Percentiles rank a stretch among this genome's conserved stretches.
Conservation (phyloP, 441 rosid species). For the Rhodomyrtus psidioides region DNA sequence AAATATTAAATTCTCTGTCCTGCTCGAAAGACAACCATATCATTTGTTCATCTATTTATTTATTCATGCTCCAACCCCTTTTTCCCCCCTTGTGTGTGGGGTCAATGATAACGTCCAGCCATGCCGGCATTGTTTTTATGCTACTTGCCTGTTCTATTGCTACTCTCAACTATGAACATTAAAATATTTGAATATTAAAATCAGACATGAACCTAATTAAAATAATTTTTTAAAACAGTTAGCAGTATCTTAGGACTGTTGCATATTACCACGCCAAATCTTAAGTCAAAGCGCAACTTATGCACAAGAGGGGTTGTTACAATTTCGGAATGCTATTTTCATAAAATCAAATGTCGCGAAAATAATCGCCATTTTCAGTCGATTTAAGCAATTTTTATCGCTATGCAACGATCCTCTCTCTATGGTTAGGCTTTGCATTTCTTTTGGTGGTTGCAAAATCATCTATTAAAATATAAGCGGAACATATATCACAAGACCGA, state of each 20-base stretch:
- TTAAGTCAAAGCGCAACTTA: no score
- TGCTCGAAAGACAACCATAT: not conserved
- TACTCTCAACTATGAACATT: no score
- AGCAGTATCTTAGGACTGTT: no score
- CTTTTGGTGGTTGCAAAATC: not conserved
- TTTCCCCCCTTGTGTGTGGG: no score
- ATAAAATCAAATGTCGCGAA: not conserved
- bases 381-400: not conserved
- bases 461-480: not conserved
- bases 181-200: no score
- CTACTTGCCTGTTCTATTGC: not conserved
- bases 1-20: not conserved
- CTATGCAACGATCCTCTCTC: not conserved
- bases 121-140: not conserved
- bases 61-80: not conserved
- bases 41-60: not conserved
- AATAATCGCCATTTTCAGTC: not conserved
- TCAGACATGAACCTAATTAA: no score
- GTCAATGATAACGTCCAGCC: not conserved
- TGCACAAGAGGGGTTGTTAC: not conserved
- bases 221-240: no score
- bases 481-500: not conserved
- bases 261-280: no score
- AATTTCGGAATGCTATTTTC: not conserved
- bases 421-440: not conserved